Conservation (phyloP, 306 rosid genomes). For the Nissolia schottii region DNA sequence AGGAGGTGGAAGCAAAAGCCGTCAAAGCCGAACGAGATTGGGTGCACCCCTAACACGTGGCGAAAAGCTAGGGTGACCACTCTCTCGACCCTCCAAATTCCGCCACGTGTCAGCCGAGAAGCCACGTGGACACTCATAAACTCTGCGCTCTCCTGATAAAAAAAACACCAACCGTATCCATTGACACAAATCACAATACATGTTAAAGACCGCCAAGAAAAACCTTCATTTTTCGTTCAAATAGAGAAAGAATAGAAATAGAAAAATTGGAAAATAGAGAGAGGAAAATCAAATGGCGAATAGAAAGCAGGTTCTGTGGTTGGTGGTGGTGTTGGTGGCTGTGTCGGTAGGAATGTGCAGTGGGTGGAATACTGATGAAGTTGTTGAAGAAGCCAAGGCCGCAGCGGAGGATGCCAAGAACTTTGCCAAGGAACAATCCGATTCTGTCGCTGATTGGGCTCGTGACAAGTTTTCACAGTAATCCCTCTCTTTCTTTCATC, state of each 20-base stretch:
- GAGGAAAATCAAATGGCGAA: conserved; percentile 25
- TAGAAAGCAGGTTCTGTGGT: conserved; percentile 8
- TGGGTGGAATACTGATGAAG: conserved; percentile 26
- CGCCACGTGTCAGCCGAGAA: conserved; percentile 41
- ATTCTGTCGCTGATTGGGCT: conserved; percentile 31
- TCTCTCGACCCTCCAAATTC: background rate
- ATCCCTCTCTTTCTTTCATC: background rate
- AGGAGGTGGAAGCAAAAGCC: conserved; percentile 6
- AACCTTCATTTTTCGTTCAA: background rate
- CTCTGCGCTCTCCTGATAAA: too few relatives aligned
- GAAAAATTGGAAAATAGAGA: background rate
- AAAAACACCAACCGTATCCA: background rate
- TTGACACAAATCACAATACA: background rate
- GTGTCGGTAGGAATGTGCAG: conserved; percentile 25
- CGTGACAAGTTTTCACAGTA: conserved; percentile 37
- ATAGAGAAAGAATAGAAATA: background rate
- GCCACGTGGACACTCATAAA: conserved; percentile 44
- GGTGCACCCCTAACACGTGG: conserved; percentile 40
- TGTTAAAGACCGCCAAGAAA: background rate
- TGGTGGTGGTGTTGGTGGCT: conserved; percentile 20
- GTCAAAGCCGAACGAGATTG: background rate
- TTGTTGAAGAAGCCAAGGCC: conserved; percentile 1
- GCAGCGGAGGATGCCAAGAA: conserved; percentile 12
- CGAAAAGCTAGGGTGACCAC: background rate
- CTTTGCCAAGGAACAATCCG: conserved; percentile 8